phyloP scores from a whole-genome alignment of 2,329 filamentous ascomycete genomes.

The Aspergillus sp. region DNA sequence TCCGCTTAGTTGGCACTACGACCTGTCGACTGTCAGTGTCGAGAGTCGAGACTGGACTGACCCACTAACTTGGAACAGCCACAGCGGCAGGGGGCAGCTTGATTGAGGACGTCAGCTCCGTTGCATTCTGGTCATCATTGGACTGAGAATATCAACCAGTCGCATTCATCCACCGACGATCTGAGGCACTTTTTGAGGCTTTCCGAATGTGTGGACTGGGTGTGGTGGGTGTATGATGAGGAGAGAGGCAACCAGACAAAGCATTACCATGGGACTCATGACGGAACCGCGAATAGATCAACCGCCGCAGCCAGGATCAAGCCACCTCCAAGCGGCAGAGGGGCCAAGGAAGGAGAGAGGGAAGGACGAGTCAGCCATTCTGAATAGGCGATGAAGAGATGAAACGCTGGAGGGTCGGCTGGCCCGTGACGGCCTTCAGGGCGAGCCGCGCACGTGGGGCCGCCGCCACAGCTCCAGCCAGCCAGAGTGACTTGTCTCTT shows the following conservation, averaged over 20 bases:
- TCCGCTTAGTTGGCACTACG: background rate
- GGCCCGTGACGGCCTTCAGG: background rate
- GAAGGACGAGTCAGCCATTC: background rate
- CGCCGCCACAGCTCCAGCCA: background rate
- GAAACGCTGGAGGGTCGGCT: background rate
- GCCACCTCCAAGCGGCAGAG: too few relatives aligned
- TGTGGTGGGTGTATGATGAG: too few relatives aligned
- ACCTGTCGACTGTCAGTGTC: background rate
- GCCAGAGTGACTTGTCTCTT: background rate
- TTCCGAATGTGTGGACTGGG: background rate
- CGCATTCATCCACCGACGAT: background rate
- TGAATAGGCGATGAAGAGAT: background rate
- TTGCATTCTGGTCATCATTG: background rate
- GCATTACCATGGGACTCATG: too few relatives aligned
- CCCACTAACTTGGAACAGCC: slow-evolving; percentile 5
- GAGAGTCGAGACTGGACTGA: background rate
- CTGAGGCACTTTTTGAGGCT: background rate
- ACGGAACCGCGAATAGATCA: too few relatives aligned
- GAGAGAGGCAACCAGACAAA: too few relatives aligned
- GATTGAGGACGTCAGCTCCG: background rate
- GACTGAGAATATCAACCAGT: background rate
- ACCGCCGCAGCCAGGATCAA: too few relatives aligned
- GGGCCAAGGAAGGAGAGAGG: background rate
- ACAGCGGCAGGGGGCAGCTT: background rate
- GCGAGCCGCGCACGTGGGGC: slow-evolving; percentile 1